Percentiles rank a stretch among this genome's conserved stretches.
Evolutionary conservation across 2,329 filamentous ascomycete species (phyloP).

Genomic region (Penicillium digitatum): DNA sequence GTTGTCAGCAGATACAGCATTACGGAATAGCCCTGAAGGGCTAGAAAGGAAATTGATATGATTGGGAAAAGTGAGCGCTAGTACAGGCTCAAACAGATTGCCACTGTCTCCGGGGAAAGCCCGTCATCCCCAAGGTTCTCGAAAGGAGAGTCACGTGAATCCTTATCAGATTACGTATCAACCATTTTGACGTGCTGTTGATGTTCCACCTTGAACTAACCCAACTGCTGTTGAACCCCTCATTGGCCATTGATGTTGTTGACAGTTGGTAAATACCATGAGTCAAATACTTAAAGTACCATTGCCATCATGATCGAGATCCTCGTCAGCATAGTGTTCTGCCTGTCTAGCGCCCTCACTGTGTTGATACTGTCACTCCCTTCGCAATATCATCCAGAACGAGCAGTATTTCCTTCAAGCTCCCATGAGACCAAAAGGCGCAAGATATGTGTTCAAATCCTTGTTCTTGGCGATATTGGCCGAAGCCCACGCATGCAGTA

Average conservation of each 20-base stretch:
- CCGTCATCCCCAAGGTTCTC: conserved; percentile 6
- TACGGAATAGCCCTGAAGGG: neutral
- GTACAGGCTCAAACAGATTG: neutral
- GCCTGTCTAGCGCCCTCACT: conserved; percentile 48
- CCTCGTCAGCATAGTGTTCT: conserved; percentile 38
- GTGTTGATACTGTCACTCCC: conserved; percentile 52
- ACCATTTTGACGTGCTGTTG: neutral
- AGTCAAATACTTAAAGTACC: neutral
- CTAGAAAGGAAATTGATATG: neutral
- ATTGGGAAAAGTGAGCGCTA: neutral
- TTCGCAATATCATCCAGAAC: conserved; percentile 45
- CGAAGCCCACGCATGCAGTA: conserved; percentile 98
- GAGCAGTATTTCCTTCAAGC: conserved; percentile 16
- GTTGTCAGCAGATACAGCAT: conserved; percentile 1
- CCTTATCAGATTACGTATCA: conserved; percentile 9
- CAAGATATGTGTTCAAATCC: conserved; percentile 64
- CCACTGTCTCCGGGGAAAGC: neutral
- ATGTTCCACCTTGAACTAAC: neutral
- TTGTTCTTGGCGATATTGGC: conserved; percentile 93
- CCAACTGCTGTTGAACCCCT: neutral
- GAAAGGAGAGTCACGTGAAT: conserved; percentile 7
- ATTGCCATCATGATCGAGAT: conserved; percentile 33
- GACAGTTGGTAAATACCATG: neutral
- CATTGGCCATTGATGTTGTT: neutral
- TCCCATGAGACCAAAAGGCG: conserved; percentile 6